Percentiles rank a stretch among this genome's conserved stretches.
Conservation (phyloP, 768 basidiomycete species). For the Termitomyces sp. region DNA sequence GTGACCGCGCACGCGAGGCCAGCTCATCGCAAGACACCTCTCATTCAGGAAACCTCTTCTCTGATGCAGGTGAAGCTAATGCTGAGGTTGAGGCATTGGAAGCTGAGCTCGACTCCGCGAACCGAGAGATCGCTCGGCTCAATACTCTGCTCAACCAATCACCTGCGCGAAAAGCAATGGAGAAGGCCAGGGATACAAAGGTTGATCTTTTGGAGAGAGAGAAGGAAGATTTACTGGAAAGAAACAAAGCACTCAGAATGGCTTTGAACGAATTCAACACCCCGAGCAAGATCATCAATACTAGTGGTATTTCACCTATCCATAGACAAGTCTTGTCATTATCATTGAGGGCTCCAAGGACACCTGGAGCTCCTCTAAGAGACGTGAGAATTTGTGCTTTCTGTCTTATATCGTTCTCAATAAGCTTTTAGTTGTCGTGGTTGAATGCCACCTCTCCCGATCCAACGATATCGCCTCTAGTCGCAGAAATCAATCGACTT, state of each 20-base stretch:
- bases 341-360: conserved; percentile 65
- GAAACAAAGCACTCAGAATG: conserved; percentile 54
- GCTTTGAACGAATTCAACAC: conserved; percentile 49
- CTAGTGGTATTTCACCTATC: conserved; percentile 68
- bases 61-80: conserved; percentile 32
- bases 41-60: conserved; percentile 16
- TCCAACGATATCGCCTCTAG: conserved; percentile 50
- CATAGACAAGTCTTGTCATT: conserved; percentile 67
- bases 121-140: conserved; percentile 69
- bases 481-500: conserved; percentile 69
- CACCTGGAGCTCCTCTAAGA: conserved; percentile 72
- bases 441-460: conserved; percentile 57
- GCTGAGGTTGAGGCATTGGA: conserved; percentile 66
- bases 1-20: conserved; percentile 35
- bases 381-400: conserved; percentile 52
- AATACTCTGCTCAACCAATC: conserved; percentile 64
- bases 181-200: conserved; percentile 68
- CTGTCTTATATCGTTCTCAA: neutral
- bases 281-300: conserved; percentile 50
- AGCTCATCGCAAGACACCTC: conserved; percentile 24
- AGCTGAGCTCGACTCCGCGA: conserved; percentile 69
- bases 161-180: conserved; percentile 72
- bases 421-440: conserved; percentile 62
- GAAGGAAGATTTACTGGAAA: conserved; percentile 69
- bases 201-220: conserved; percentile 74